Evolutionary conservation across 108 stramenopile genomes (phyloP), one percentile per base, ranked within the genome.

Genomic region (Nannochloropsis gaditana): DNA sequence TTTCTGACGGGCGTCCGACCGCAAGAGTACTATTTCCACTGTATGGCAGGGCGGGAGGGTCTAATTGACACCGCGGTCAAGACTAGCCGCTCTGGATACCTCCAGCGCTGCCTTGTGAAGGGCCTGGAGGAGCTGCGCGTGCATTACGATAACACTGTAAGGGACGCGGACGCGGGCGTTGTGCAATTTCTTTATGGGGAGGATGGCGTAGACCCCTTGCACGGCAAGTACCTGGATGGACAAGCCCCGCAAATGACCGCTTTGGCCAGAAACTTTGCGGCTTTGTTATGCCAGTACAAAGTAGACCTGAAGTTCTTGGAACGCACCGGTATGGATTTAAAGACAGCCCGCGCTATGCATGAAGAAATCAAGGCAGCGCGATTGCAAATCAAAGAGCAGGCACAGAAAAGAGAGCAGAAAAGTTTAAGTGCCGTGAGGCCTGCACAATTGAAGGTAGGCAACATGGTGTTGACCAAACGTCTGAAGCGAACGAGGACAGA

Each of bases 21-120:
- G 9, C 96, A 99, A 90, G 99, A 99, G 89, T 99, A 99, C 92
- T 99, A 99, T 91, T 99, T 99, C 87, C 99, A 99, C 90, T 99
- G 98, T 86, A 99, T 99, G 99, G 96, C 96, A 9, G 99, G 99
- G n/a, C 91, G 99, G 45, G 98, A 99, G 87, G 99, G 98, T 45
- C 82, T 93, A 9, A 92, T 93, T 9, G 91, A 92, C 42, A 99
- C 98, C 41, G 97, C 99, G 5, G 97, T 98, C 15, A 99, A 99
- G 91, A 99, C 98, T 15, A 96, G 96, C 0, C 94, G 98, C 21
- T 97, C 97, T 31, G 99, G 99, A 42, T 99, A 99, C 87, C 87
- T 99, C 79, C 99, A 99, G 91, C 91, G 99, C 19, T 99, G 99
- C 88, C 92, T 99, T 9, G 94, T 99, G 47, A 99, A 97, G 59